Base-by-base conservation (phyloP, 1,139 yeast genomes). In the Sugiyamaella japonica region DNA sequence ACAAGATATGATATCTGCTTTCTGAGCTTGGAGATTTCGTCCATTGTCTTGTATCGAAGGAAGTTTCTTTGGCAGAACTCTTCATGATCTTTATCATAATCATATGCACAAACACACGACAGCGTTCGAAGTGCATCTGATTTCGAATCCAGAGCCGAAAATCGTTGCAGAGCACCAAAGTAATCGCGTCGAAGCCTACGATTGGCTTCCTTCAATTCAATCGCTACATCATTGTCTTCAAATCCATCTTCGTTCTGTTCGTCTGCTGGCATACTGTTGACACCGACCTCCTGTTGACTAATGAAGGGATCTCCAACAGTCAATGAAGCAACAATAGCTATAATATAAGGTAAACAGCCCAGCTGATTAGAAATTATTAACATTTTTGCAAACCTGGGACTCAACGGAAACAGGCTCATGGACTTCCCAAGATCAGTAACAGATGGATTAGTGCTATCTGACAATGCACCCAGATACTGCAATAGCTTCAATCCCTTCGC, bases 251-350 rank as follows among this genome's bases (percentile, higher is more conserved):
- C 65, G 7, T 65, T 67, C 7, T 59, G 66, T 7, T 59, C 63
- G 2, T 48, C 57, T 7, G 42, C 59, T 12, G 31, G 3, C 12
- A 7, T 25, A 44, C 59, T 56, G 46, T 66, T 66, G 31, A 84
- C 74, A 0, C 90, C 90, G 15, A 87, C 66, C 65, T 89, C 97
- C 61, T 79, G 81, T 65, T 86, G 95, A 25, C 78, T 78, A 38
- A 89, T 72, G 64, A 90, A 89, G 6, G 97, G 97, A 65, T 91
- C 96, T 3, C 97, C 98, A 45, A 93, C 98, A 0, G 98, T 86
- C 42, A 95, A 73, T 0, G 93, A 96, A 16, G 98, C 87, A 1
- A 95, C 98, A 55, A 95, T 79, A 0, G 98, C 95, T 54, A 93
- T 83, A 28, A 93, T 77, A 65, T 89, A 93, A 0, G 96, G 90